Evolutionary conservation across 1,139 yeast genomes (phyloP).

Genomic region (Suhomyces coccinellae): DNA sequence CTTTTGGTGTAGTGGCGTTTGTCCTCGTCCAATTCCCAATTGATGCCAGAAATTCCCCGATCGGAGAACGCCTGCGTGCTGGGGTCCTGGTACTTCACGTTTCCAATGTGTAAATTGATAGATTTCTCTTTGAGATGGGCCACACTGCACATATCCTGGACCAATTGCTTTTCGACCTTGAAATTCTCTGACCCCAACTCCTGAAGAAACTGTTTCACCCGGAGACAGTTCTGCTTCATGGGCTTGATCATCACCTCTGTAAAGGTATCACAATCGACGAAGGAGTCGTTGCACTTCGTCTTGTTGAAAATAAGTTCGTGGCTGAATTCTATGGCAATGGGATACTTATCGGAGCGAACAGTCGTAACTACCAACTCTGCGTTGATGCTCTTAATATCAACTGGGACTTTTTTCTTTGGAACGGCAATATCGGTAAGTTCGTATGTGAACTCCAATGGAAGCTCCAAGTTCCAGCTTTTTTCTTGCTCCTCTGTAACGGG

Average conservation of each 20-base stretch:
- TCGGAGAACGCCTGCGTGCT: background rate
- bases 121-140: slow-evolving; percentile 30
- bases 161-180: slow-evolving; percentile 30
- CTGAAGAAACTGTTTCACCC: slow-evolving; percentile 24
- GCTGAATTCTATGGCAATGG: slow-evolving; percentile 24
- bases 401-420: slow-evolving; percentile 15
- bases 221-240: slow-evolving; percentile 21
- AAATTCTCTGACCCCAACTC: slow-evolving; percentile 29
- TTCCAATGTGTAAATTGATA: slow-evolving; percentile 26
- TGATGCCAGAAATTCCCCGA: background rate
- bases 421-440: slow-evolving; percentile 10
- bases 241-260: slow-evolving; percentile 25
- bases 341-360: slow-evolving; percentile 17
- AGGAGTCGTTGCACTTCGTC: slow-evolving; percentile 8
- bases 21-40: slow-evolving; percentile 9
- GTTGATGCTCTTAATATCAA: slow-evolving; percentile 17
- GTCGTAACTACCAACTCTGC: slow-evolving; percentile 24
- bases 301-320: slow-evolving; percentile 24
- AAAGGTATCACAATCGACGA: slow-evolving; percentile 29
- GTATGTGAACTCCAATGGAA: slow-evolving; percentile 30
- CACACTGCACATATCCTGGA: slow-evolving; percentile 34
- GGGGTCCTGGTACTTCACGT: slow-evolving; percentile 9
- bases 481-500: slow-evolving; percentile 12
- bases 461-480: slow-evolving; percentile 29
- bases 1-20: slow-evolving; percentile 4